Evolutionary conservation across 192 early-diverging fungal genomes (phyloP).

Genomic region (Coemansia sp.): DNA sequence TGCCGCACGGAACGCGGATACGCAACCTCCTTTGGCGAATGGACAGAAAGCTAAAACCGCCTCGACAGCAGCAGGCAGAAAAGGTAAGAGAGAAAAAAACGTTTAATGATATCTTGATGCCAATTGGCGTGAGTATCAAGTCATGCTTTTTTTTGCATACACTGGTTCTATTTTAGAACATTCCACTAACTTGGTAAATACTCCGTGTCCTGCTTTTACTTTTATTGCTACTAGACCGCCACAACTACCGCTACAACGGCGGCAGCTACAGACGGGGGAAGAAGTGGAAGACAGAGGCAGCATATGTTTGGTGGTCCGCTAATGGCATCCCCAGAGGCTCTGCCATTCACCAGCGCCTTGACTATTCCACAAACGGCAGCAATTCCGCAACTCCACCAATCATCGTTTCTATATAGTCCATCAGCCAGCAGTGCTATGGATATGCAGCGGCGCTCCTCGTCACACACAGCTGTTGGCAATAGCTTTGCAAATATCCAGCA

Average conservation of each 20-base stretch:
- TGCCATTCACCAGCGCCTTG: background rate
- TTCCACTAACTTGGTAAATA: background rate
- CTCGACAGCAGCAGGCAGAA: background rate
- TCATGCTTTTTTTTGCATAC: background rate
- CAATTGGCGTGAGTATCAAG: background rate
- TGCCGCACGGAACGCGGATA: constrained; percentile 40
- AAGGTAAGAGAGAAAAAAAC: constrained; percentile 5
- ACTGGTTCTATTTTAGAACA: background rate
- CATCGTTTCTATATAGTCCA: background rate
- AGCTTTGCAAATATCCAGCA: constrained; percentile 1
- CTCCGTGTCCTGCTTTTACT: background rate
- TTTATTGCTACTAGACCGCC: background rate
- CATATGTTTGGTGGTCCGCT: background rate
- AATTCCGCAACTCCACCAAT: background rate
- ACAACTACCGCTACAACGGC: background rate
- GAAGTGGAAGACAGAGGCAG: background rate
- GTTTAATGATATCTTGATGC: background rate
- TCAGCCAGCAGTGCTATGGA: background rate
- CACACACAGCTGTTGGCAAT: constrained; percentile 24
- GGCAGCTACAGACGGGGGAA: background rate
- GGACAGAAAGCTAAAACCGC: constrained; percentile 1
- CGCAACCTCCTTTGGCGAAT: constrained; percentile 55
- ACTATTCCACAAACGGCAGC: background rate
- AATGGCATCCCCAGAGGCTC: background rate
- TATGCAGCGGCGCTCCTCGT: constrained; percentile 33